Evolutionary conservation across 441 rosid genomes (phyloP).

Genomic region (Arabidopsis lyrata): DNA sequence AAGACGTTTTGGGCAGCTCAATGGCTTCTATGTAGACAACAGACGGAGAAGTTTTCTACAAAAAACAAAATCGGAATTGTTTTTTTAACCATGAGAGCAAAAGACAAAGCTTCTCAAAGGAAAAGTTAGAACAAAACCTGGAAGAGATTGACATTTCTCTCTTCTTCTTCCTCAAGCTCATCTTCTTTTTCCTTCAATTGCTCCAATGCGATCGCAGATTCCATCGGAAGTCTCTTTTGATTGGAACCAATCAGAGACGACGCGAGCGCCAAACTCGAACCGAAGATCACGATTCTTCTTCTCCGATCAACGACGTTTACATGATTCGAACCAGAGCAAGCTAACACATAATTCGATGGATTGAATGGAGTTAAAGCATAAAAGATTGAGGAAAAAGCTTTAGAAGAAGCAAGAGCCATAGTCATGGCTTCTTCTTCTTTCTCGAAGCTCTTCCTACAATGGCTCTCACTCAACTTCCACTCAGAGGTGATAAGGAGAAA

Average conservation of each 20-base stretch:
- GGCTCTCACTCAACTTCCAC: conserved; percentile 23
- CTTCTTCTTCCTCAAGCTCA: conserved; percentile 78
- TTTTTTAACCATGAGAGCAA: background rate
- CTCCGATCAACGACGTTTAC: conserved; percentile 12
- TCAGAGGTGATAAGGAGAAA: conserved; percentile 29
- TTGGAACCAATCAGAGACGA: conserved; percentile 52
- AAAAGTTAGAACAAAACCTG: conserved; percentile 53
- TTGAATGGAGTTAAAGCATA: background rate
- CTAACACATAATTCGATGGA: conserved; percentile 1
- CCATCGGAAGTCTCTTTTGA: conserved; percentile 18
- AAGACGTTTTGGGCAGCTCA: conserved; percentile 60
- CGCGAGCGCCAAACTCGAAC: conserved; percentile 46
- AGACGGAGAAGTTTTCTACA: conserved; percentile 75
- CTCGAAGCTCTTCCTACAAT: conserved; percentile 17
- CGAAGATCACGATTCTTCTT: conserved; percentile 58
- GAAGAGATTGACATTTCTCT: conserved; percentile 68
- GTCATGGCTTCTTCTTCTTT: conserved; percentile 24
- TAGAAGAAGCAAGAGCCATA: conserved; percentile 30
- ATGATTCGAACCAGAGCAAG: conserved; percentile 37
- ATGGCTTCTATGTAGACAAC: conserved; percentile 81
- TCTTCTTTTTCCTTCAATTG: conserved; percentile 42
- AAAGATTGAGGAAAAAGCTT: conserved; percentile 23
- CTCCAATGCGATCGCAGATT: conserved; percentile 57
- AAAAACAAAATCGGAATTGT: background rate
- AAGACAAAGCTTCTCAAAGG: background rate